Evolutionary conservation across 2,329 filamentous ascomycete species (phyloP).

Genomic region (Ceratocystiopsis sp.): DNA sequence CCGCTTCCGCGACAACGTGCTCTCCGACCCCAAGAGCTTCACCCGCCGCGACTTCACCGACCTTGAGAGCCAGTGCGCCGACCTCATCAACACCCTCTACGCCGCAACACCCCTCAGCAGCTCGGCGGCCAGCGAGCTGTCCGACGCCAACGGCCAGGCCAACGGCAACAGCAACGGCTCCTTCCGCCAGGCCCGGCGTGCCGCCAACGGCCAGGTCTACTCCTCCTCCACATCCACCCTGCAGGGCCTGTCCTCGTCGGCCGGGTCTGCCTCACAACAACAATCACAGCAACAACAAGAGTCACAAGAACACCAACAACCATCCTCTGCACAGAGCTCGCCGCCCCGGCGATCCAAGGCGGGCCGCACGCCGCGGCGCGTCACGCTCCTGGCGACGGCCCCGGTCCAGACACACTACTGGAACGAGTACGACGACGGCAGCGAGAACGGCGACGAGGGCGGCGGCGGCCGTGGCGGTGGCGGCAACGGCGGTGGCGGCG

Average conservation of each 20-base stretch:
- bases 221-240: constrained; percentile 10
- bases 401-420: constrained; percentile 42
- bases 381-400: background rate
- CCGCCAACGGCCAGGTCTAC: constrained; percentile 5
- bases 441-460: constrained; percentile 41
- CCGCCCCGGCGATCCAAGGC: too few relatives aligned
- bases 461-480: constrained; percentile 19
- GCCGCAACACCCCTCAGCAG: constrained; percentile 24
- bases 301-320: too few relatives aligned
- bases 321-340: too few relatives aligned
- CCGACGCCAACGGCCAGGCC: too few relatives aligned
- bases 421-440: constrained; percentile 78
- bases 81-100: constrained; percentile 30
- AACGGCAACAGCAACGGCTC: constrained; percentile 4
- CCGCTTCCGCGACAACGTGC: constrained; percentile 49
- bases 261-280: constrained; percentile 2
- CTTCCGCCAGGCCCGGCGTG: constrained; percentile 7
- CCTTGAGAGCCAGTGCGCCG: constrained; percentile 33
- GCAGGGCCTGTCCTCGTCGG: constrained; percentile 8
- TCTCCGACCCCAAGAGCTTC: constrained; percentile 53
- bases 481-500: constrained; percentile 13
- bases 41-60: constrained; percentile 45
- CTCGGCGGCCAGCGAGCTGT: constrained; percentile 10
- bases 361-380: background rate
- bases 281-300: background rate